Conservation (phyloP, 2,329 filamentous ascomycete genomes). For the Colletotrichum sp. region DNA sequence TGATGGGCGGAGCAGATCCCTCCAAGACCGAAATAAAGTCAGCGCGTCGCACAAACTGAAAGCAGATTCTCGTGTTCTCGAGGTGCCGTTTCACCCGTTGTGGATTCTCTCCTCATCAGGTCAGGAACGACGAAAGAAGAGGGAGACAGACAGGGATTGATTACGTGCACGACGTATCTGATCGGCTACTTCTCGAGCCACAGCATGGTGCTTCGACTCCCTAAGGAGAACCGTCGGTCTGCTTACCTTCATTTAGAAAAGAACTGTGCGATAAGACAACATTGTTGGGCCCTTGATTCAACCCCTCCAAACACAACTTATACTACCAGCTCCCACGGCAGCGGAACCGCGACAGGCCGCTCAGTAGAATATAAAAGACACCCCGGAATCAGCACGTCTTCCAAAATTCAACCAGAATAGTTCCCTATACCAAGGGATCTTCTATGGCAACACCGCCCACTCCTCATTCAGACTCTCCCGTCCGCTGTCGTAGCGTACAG, state of each 20-base stretch:
- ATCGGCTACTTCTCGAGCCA: neutral
- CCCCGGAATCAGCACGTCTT: too few relatives aligned
- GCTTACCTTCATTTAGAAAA: neutral
- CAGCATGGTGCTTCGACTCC: too few relatives aligned
- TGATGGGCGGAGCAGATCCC: too few relatives aligned
- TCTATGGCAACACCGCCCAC: too few relatives aligned
- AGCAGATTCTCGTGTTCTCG: neutral
- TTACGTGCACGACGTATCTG: rapidly evolving
- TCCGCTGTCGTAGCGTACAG: rapidly evolving
- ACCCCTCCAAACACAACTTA: neutral
- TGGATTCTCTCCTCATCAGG: neutral
- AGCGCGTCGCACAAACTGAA: neutral
- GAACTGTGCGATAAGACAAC: neutral
- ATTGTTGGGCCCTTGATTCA: neutral
- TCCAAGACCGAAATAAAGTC: rapidly evolving
- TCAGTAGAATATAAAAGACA: too few relatives aligned
- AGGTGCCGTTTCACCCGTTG: neutral
- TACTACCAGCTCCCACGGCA: neutral
- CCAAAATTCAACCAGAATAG: too few relatives aligned
- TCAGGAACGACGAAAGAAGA: too few relatives aligned
- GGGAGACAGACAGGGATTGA: too few relatives aligned
- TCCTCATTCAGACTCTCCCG: too few relatives aligned
- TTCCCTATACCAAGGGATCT: too few relatives aligned
- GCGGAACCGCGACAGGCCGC: neutral
- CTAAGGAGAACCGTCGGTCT: neutral